These are phyloP conservation scores for Aspergillus uvarum DNA, from an alignment of 2,329 filamentous ascomycete genomes.

Conservation along the genomic window DNA sequence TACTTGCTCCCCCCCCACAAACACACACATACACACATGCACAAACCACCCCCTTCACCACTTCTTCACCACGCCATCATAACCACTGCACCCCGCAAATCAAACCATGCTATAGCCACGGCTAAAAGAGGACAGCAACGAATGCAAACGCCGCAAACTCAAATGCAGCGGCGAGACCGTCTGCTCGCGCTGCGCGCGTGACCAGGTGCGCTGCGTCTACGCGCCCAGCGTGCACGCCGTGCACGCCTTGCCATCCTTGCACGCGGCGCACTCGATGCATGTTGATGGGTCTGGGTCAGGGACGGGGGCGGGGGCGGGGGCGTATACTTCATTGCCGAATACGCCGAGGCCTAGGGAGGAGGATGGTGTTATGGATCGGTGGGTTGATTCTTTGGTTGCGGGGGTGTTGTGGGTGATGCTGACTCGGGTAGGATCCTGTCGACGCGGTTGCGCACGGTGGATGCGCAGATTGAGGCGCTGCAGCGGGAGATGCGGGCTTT, in stretches of 20 bases:
- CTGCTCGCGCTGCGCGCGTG: slow-evolving; percentile 62
- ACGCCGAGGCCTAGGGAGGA: not conserved
- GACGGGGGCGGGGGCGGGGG: not conserved
- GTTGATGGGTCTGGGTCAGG: not conserved
- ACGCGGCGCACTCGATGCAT: too few species aligned
- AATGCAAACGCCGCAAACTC: slow-evolving; percentile 73
- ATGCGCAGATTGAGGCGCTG: too few species aligned
- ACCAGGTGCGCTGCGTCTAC: slow-evolving; percentile 66
- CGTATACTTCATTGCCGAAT: not conserved
- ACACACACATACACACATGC: too few species aligned
- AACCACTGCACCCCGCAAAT: not conserved
- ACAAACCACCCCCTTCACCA: too few species aligned
- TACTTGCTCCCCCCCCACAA: too few species aligned
- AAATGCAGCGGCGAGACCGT: slow-evolving; percentile 71
- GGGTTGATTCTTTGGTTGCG: not conserved
- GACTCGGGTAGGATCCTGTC: not conserved
- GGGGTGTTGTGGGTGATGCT: not conserved
- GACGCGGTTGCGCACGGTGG: not conserved
- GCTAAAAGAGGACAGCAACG: slow-evolving; percentile 54
- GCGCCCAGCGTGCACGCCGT: slow-evolving; percentile 57
- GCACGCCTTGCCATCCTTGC: too few species aligned
- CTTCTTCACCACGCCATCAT: too few species aligned
- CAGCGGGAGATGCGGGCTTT: too few species aligned
- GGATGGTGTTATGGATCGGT: not conserved
- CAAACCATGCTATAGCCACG: not conserved